Evolutionary conservation across 441 rosid genomes (phyloP).

Genomic region (Aleurites moluccanus): DNA sequence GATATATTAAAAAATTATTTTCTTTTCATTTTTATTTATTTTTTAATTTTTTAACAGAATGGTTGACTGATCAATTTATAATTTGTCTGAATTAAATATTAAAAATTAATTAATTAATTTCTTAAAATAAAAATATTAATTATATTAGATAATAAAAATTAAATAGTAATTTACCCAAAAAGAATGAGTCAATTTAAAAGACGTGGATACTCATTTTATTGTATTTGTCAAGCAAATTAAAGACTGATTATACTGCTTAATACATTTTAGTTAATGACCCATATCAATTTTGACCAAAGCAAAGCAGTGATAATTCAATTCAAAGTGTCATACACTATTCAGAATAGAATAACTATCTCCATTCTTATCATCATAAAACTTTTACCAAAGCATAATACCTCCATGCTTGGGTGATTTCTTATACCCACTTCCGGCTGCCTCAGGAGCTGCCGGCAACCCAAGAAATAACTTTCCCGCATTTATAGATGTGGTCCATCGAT

Average conservation of each 20-base stretch:
- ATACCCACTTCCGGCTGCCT: slow-evolving; percentile 64
- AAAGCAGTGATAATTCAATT: neutral
- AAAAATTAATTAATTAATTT: no score
- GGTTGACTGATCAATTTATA: no score
- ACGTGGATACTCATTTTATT: neutral
- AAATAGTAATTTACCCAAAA: no score
- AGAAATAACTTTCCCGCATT: slow-evolving; percentile 41
- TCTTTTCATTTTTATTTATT: no score
- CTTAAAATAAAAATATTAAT: no score
- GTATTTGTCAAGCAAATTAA: neutral
- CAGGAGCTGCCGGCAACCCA: slow-evolving; percentile 68
- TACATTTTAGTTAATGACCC: neutral
- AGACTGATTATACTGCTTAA: neutral
- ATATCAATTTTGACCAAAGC: neutral
- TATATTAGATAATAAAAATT: no score
- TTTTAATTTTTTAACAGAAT: no score
- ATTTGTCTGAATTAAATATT: no score
- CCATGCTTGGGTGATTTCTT: slow-evolving; percentile 53
- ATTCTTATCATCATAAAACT: slow-evolving; percentile 40
- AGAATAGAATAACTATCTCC: slow-evolving; percentile 43
- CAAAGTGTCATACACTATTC: slow-evolving; percentile 3
- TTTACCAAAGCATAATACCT: slow-evolving; percentile 66
- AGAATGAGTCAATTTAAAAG: neutral
- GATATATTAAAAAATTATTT: no score
- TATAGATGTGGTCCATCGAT: slow-evolving; percentile 39